phyloP scores from a whole-genome alignment of 495 filamentous ascomycete species.

The Sphaerosporella brunnea region DNA sequence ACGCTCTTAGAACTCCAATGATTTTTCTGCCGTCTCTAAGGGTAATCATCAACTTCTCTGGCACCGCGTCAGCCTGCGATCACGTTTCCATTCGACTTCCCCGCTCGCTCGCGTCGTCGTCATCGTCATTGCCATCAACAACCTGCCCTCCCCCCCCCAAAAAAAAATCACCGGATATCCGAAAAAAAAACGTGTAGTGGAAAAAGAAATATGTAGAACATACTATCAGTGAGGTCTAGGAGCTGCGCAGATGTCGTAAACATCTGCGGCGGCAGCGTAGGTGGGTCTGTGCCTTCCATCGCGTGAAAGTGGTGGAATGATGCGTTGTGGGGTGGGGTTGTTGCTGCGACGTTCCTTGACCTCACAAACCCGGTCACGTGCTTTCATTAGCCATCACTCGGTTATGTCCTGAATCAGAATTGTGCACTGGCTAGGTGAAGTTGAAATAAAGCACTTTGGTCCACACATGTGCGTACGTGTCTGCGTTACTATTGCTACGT shows the following conservation, averaged over 20 bases:
- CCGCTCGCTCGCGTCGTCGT: no score
- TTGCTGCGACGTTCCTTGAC: no score
- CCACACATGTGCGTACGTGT: no score
- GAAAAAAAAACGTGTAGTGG: neutral
- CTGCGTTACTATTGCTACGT: no score
- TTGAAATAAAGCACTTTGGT: no score
- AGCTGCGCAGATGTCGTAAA: slow-evolving; percentile 95
- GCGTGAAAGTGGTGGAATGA: neutral
- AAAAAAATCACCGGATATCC: slow-evolving; percentile 8
- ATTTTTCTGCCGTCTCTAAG: slow-evolving; percentile 86
- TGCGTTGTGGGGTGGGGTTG: neutral
- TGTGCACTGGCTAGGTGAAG: no score
- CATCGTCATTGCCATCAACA: no score
- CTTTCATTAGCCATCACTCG: no score
- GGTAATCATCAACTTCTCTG: slow-evolving; percentile 83
- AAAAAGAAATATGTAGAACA: slow-evolving; percentile 27
- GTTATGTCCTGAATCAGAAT: no score
- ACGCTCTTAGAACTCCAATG: slow-evolving; percentile 79
- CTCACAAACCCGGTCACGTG: no score
- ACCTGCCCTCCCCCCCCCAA: slow-evolving; percentile 7
- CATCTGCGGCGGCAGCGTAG: slow-evolving; percentile 67
- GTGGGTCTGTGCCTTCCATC: slow-evolving; percentile 24
- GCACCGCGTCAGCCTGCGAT: no score
- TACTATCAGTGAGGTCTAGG: slow-evolving; percentile 91
- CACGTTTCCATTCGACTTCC: no score